phyloP scores from a whole-genome alignment of 345 rosid species.

The Lepidium africanum region DNA sequence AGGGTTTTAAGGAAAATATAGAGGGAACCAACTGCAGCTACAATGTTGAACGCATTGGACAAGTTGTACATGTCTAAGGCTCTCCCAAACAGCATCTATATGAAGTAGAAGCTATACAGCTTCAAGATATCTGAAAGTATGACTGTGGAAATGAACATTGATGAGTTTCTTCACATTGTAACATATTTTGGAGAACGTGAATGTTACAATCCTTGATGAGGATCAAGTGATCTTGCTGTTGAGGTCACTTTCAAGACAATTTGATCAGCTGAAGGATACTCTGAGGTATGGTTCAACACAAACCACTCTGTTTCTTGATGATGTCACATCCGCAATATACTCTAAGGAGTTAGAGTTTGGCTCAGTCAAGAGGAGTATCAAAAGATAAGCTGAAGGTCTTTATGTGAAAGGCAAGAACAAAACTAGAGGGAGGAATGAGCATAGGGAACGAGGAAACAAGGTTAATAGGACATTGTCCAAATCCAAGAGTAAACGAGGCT shows the following conservation, averaged over 20 bases:
- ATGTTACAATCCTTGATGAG: not conserved
- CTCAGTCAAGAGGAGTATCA: not conserved
- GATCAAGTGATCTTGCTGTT: not conserved
- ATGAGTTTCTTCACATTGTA: not conserved
- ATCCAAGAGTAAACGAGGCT: not conserved
- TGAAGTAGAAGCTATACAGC: not conserved
- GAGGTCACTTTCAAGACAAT: not conserved
- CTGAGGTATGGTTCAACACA: not conserved
- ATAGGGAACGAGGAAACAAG: not conserved
- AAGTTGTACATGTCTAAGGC: not conserved
- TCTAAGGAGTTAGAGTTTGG: not conserved
- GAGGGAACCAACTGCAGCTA: not conserved
- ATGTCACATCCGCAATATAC: not conserved
- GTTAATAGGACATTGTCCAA: not conserved
- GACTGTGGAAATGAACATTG: not conserved
- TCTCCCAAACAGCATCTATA: not conserved
- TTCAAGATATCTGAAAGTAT: not conserved
- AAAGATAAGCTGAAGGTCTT: not conserved
- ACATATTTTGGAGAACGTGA: not conserved
- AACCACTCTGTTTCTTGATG: not conserved
- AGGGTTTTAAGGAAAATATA: not conserved
- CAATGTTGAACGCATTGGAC: not conserved
- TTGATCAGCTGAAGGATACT: not conserved
- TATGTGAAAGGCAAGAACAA: not conserved
- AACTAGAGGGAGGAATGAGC: not conserved